Base-by-base conservation (phyloP, 805 yeast genomes). In the Saturnispora saitoi region DNA sequence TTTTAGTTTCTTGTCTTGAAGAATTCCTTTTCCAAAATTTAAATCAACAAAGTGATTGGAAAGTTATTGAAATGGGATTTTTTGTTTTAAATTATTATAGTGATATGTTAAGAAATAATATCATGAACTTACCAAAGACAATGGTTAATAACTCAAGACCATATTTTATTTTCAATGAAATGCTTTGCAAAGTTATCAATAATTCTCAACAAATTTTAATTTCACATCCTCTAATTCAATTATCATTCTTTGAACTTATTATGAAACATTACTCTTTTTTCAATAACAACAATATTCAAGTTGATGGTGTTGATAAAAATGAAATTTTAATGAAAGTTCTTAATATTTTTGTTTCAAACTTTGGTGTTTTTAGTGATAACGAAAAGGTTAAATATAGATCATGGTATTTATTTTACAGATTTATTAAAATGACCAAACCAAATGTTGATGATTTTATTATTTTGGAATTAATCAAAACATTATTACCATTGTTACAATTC, bases 361-460 rank as follows among this genome's bases (percentile, higher is more conserved):
- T 82, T 56, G 98, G 97, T 14, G 76, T 91, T 52, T 89, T 87
- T 64, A 87, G 83, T 66, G 70, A 73, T 4, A 72, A 76, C 55
- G 83, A 76, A 50, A 83, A 80, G 52, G 96, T 90, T 4, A 80
- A 89, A 58, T 72, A 79, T 48, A 80, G 97, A 63, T 76, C 95
- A 38, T 93, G 98, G 96, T 91, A 87, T 63, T 70, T 90, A 54
- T 87, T 91, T 57, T 82, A 82, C 59, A 77, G 95, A 62, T 86
- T 90, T 58, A 74, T 89, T 52, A 87, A 84, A 61, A 70, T 83
- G 42, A 82, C 91, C 2, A 83, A 81, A 59, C 88, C 89, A 32
- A 68, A 76, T 43, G 66, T 81, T 37, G 75, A 81, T 29, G 75
- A 70, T 42, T 64, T 56, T 48, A 66, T 70, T 49, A 70, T 77